Conservation (phyloP, 2,329 filamentous ascomycete genomes). For the Fusarium aywerte region DNA sequence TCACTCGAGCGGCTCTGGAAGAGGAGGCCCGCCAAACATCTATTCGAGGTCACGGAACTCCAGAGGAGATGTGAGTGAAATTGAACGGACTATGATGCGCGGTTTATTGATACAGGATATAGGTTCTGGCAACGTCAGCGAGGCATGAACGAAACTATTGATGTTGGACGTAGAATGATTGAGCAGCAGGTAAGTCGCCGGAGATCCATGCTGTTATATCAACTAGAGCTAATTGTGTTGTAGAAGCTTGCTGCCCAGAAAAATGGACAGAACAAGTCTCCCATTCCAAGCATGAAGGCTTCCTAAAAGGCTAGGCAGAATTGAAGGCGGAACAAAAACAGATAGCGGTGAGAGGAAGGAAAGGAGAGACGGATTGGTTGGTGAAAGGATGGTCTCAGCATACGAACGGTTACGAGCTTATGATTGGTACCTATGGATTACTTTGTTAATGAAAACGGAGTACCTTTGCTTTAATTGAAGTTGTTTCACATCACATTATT, state of each 20-base stretch:
- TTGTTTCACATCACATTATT: neutral
- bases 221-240: conserved; percentile 8
- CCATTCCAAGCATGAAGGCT: conserved; percentile 39
- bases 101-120: conserved; percentile 34
- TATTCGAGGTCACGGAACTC: conserved; percentile 59
- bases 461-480: conserved; percentile 13
- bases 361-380: neutral
- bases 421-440: conserved; percentile 18
- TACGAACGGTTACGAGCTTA: conserved; percentile 29
- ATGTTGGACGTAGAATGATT: conserved; percentile 66
- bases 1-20: conserved; percentile 72
- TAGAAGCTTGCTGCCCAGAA: conserved; percentile 26
- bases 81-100: neutral
- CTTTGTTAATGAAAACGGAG: neutral
- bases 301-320: conserved; percentile 5
- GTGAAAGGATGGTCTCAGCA: neutral
- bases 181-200: conserved; percentile 53
- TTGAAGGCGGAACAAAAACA: neutral
- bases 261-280: conserved; percentile 29
- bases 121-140: conserved; percentile 73
- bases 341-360: neutral
- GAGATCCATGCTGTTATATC: neutral
- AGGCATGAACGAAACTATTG: conserved; percentile 66
- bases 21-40: conserved; percentile 68
- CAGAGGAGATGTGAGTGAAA: conserved; percentile 61